Percentiles rank a stretch among this genome's conserved stretches.
phyloP scores from a whole-genome alignment of 2,329 filamentous ascomycete species.

The Drechslera avenae region DNA sequence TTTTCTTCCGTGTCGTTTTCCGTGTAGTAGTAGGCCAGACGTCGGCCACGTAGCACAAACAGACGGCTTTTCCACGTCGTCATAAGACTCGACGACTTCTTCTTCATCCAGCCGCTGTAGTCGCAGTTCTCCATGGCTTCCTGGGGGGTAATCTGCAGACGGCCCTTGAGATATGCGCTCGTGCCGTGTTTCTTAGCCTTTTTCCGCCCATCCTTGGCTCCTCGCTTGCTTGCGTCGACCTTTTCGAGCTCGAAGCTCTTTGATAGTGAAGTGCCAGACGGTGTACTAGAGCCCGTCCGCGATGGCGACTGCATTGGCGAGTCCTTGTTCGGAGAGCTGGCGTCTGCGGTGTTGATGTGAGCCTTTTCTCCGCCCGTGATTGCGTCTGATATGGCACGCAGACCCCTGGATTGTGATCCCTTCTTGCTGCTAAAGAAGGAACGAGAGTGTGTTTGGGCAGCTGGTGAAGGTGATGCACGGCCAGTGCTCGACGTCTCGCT shows the following conservation, averaged over 20 bases:
- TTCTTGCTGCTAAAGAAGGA: constrained; percentile 48
- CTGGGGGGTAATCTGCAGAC: constrained; percentile 78
- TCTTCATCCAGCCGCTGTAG: constrained; percentile 99
- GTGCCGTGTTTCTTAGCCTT: constrained; percentile 88
- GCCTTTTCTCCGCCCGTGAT: constrained; percentile 61
- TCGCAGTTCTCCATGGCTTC: constrained; percentile 87
- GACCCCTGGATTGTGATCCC: constrained; percentile 63
- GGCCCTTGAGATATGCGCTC: constrained; percentile 86
- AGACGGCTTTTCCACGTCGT: constrained; percentile 96
- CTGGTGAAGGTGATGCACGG: constrained; percentile 53
- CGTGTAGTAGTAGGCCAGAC: constrained; percentile 94
- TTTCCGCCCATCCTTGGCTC: constrained; percentile 43
- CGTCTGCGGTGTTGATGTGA: constrained; percentile 49
- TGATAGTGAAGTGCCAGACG: constrained; percentile 61
- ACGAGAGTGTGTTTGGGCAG: constrained; percentile 36
- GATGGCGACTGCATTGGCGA: constrained; percentile 66
- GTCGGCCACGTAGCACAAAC: constrained; percentile 91
- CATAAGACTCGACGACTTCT: constrained; percentile 95
- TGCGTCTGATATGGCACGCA: constrained; percentile 82
- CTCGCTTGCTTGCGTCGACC: constrained; percentile 53
- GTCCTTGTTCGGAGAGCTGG: constrained; percentile 56
- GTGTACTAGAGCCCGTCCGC: constrained; percentile 75
- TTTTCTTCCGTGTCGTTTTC: constrained; percentile 92
- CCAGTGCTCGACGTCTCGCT: constrained; percentile 57
- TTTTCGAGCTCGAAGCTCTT: constrained; percentile 82